Evolutionary conservation across 441 rosid genomes (phyloP).

Genomic region (Hura crepitans): DNA sequence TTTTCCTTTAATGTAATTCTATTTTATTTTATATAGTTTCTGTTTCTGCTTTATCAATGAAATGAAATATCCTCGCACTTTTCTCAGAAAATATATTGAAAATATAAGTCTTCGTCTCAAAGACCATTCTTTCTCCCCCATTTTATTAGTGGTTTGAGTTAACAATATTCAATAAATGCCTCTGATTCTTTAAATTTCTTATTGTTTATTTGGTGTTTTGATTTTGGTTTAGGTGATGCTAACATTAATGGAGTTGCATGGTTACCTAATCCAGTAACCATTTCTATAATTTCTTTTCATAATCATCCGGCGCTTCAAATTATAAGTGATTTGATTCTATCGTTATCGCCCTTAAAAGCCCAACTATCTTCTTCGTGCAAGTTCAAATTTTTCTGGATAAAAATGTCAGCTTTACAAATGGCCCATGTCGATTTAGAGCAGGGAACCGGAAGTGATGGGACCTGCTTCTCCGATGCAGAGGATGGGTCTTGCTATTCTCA

Average conservation of each 20-base stretch:
- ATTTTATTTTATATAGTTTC: too few species aligned
- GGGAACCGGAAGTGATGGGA: conserved; percentile 42
- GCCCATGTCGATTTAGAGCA: conserved; percentile 64
- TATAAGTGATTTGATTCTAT: conserved; percentile 5
- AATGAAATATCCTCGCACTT: too few species aligned
- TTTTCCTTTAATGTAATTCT: too few species aligned
- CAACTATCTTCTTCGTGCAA: background rate
- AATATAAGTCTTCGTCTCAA: conserved; percentile 18
- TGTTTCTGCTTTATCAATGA: too few species aligned
- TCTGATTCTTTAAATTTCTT: background rate
- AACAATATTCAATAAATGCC: background rate
- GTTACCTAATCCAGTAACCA: conserved; percentile 37
- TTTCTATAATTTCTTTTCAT: conserved; percentile 27
- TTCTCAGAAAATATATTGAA: too few species aligned
- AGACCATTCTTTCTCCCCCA: conserved; percentile 13
- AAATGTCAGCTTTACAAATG: conserved; percentile 41
- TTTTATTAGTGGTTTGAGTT: background rate
- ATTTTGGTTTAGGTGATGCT: conserved; percentile 22
- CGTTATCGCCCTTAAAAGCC: conserved; percentile 1
- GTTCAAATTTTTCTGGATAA: background rate
- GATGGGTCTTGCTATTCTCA: conserved; percentile 77
- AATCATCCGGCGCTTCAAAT: background rate
- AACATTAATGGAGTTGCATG: conserved; percentile 35
- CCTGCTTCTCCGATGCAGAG: conserved; percentile 80
- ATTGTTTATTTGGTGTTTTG: background rate